Evolutionary conservation across 306 rosid species (phyloP).

Genomic region (Prunus mume): DNA sequence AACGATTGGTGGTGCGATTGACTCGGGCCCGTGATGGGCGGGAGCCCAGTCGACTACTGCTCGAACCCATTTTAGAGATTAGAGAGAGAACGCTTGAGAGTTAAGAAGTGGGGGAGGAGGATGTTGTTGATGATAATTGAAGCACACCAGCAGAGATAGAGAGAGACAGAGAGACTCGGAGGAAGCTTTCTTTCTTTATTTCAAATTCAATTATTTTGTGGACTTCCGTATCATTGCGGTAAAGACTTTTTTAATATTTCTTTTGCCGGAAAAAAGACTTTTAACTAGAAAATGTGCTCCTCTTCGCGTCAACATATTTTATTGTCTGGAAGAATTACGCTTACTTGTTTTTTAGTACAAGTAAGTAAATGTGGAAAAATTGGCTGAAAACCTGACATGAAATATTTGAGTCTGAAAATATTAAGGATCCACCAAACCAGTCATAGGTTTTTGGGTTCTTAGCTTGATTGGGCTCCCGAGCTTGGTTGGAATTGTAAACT

Average conservation of each 20-base stretch:
- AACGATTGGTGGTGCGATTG: constrained; percentile 50
- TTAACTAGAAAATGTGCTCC: too few species aligned
- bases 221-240: constrained; percentile 28
- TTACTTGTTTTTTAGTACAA: too few species aligned
- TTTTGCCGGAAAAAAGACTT: background rate
- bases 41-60: constrained; percentile 58
- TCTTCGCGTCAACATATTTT: too few species aligned
- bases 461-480: too few species aligned
- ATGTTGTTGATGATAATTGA: constrained; percentile 33
- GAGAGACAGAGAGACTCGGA: background rate
- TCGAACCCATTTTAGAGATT: constrained; percentile 60
- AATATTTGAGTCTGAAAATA: too few species aligned
- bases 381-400: too few species aligned
- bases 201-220: constrained; percentile 23
- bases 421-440: too few species aligned
- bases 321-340: too few species aligned
- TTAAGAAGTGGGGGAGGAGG: background rate
- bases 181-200: constrained; percentile 13
- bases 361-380: too few species aligned
- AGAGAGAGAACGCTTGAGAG: background rate
- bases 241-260: background rate
- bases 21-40: constrained; percentile 55
- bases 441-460: too few species aligned
- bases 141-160: constrained; percentile 30
- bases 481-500: too few species aligned